A percentile compares a stretch with the other conserved stretches of the same genome.
Evolutionary conservation across 495 filamentous ascomycete genomes (phyloP).

Genomic region (Daldinia decipiens): DNA sequence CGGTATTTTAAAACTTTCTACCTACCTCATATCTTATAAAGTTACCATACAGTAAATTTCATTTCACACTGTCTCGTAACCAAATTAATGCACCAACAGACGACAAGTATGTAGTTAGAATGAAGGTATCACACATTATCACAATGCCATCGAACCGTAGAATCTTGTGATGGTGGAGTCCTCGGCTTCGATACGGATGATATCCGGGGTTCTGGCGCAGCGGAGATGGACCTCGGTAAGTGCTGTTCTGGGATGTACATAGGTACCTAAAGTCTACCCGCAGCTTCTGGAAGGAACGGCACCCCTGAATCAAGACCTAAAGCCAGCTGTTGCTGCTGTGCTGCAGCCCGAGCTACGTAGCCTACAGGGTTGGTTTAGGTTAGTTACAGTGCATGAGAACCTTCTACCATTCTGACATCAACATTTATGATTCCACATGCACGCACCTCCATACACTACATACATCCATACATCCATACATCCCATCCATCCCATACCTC

Average conservation of each 20-base stretch:
- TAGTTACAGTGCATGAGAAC: conserved; percentile 12
- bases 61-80: conserved; percentile 2
- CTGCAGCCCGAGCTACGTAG: conserved; percentile 32
- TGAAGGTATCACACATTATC: conserved; percentile 27
- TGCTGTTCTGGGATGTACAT: conserved; percentile 14
- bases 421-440: conserved; percentile 17
- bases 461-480: not conserved
- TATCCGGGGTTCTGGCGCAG: conserved; percentile 38
- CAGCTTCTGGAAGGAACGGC: conserved; percentile 41
- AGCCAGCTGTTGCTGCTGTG: conserved; percentile 14
- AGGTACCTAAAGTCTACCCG: conserved; percentile 2
- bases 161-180: conserved; percentile 36
- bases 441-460: not conserved
- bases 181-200: conserved; percentile 27
- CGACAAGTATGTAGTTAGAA: conserved; percentile 3
- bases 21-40: too few relatives aligned
- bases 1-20: not conserved
- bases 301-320: conserved; percentile 13
- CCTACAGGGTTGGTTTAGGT: conserved; percentile 18
- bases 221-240: conserved; percentile 39
- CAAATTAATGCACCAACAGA: not conserved
- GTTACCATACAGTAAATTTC: not conserved
- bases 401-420: conserved; percentile 33
- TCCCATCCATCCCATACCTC: not conserved
- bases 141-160: conserved; percentile 10